Evolutionary conservation across 345 rosid genomes (phyloP).

Genomic region (Syzygium aromaticum): DNA sequence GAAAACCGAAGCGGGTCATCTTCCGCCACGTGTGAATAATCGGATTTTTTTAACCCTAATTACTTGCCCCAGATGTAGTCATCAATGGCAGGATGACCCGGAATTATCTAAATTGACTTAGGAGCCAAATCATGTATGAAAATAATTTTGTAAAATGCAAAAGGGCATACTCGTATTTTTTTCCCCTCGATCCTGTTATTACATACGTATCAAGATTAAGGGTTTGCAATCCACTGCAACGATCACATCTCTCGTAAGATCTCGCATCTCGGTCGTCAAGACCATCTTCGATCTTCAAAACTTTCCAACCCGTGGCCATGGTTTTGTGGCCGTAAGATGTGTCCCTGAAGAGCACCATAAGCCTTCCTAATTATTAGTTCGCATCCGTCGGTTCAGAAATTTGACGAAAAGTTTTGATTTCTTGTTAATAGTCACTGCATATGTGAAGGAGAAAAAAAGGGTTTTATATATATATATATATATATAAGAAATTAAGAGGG

Average conservation of each 20-base stretch:
- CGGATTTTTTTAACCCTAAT: not conserved
- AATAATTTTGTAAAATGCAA: not conserved
- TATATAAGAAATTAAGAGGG: not conserved
- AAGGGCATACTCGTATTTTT: not conserved
- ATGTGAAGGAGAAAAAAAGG: accelerated
- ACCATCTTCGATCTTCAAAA: accelerated
- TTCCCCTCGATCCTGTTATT: not conserved
- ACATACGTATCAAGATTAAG: not conserved
- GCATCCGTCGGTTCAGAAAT: not conserved
- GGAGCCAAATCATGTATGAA: not conserved
- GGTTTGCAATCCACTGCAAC: accelerated
- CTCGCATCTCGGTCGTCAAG: not conserved
- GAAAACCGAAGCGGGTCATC: not conserved
- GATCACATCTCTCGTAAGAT: not conserved
- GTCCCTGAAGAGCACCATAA: not conserved
- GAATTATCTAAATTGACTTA: not conserved
- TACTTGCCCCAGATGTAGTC: not conserved
- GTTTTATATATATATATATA: not conserved
- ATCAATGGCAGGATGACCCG: not conserved
- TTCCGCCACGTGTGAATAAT: not conserved
- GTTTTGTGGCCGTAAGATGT: not conserved
- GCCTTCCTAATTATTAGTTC: accelerated
- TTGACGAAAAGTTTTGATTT: accelerated
- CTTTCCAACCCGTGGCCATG: not conserved
- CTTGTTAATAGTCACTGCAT: not conserved